Evolutionary conservation across 2,329 filamentous ascomycete species (phyloP), one percentile per base, ranked within the genome.

Genomic region (Alternaria viburni): DNA sequence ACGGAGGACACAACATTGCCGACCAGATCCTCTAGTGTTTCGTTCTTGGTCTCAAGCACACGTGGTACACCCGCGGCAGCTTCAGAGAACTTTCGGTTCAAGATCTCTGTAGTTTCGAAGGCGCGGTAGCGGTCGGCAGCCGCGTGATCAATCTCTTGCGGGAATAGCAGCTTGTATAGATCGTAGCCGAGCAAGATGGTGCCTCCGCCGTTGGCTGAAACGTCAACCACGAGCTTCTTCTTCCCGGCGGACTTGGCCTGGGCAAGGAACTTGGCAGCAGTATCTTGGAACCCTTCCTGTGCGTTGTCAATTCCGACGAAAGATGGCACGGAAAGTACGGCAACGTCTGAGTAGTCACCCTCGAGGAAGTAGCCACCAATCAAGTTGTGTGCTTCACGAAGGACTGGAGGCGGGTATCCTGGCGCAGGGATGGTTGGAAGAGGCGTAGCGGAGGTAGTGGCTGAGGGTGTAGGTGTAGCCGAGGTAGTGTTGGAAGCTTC

Each of bases 111-210:
- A 19, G 79, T 78, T 58, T 86, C 83, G 41, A 83, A 79, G 4
- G 85, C 82, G 12, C 86, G 81, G 74, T 87, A 81, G 23, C 86
- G 84, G 63, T 82, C 82, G 5, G 81, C 83, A 5, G 84, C 84
- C 60, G 85, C 86, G 4, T 83, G 82, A 4, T 82, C 77, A 9
- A 83, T 78, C 12, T 81, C 77, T 6, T 69, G 65, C 0, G 86
- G 87, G 79, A 87, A 86, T 0, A 89, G 80, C 73, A 84, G 77
- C 57, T 86, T 86, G 79, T 90, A 89, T 25, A 90, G 81, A 70
- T 89, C 88, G 67, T 88, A 88, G 15, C 86, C 88, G n/a, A 86
- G 83, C 8, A 88, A 73, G 47, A 90, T 85, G 13, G 82, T 83
- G 23, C 88, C 88, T 45, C 88, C 88, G 3, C 83, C 85, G 67